These are phyloP conservation scores for Radiomyces spectabilis DNA, from an alignment of 192 early-diverging fungal species.

Conservation along the genomic window DNA sequence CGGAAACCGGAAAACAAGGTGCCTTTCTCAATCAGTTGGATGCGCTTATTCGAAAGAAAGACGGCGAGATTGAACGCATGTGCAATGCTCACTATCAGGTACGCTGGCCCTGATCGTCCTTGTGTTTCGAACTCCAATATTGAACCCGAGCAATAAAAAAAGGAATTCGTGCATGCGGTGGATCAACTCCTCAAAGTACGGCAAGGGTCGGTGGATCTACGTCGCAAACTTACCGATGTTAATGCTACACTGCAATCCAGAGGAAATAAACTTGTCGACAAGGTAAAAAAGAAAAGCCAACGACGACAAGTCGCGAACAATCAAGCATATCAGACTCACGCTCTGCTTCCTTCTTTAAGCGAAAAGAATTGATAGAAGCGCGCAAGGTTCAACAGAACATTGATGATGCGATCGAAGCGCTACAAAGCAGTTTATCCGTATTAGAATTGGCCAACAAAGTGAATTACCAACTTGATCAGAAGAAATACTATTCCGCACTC, in stretches of 20 bases:
- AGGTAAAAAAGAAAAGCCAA: constrained; percentile 25
- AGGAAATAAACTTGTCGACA: constrained; percentile 73
- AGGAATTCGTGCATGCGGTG: constrained; percentile 91
- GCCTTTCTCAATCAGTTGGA: constrained; percentile 83
- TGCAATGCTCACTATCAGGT: constrained; percentile 96
- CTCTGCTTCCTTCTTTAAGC: constrained; percentile 40
- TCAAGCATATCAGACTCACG: no score
- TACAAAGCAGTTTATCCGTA: constrained; percentile 79
- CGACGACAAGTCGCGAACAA: not conserved
- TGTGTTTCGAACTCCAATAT: no score
- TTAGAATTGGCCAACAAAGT: constrained; percentile 84
- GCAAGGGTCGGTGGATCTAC: constrained; percentile 75
- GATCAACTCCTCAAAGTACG: constrained; percentile 95
- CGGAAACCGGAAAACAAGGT: constrained; percentile 78
- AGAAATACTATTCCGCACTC: constrained; percentile 91
- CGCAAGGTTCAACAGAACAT: constrained; percentile 82
- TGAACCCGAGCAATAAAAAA: no score
- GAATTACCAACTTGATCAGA: constrained; percentile 65
- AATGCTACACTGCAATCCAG: constrained; percentile 79
- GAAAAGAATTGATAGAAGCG: constrained; percentile 70
- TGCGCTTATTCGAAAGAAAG: constrained; percentile 78
- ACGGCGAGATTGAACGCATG: constrained; percentile 95
- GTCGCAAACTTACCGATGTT: constrained; percentile 77
- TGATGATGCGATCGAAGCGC: constrained; percentile 70
- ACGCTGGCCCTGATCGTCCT: no score